Evolutionary conservation across 2,329 filamentous ascomycete genomes (phyloP).

Genomic region (Fusarium begoniae): DNA sequence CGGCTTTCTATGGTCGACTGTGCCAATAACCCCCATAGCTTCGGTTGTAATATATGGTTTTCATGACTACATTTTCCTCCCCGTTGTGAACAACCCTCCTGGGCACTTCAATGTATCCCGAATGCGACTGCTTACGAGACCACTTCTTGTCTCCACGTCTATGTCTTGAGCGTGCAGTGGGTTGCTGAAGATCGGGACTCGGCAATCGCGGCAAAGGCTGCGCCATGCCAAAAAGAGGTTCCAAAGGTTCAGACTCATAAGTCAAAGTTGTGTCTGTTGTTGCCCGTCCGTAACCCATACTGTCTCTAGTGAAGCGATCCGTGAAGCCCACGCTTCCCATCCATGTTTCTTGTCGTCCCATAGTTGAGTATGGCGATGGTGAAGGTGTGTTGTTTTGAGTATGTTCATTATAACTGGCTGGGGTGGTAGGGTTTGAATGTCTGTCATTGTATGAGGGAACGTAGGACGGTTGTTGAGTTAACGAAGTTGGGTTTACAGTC

Average conservation of each 20-base stretch:
- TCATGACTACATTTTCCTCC: neutral
- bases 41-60: neutral
- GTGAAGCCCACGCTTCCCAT: conserved; percentile 37
- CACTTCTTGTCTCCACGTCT: neutral
- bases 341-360: neutral
- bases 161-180: neutral
- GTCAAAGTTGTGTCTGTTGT: neutral
- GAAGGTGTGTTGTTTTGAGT: neutral
- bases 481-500: conserved; percentile 12
- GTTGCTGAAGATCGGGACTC: neutral
- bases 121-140: neutral
- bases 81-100: neutral
- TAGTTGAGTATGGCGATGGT: neutral
- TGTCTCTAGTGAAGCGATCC: conserved; percentile 7
- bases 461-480: neutral
- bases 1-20: neutral
- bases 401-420: rapidly evolving
- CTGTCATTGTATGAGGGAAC: neutral
- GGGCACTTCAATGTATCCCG: neutral
- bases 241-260: conserved; percentile 27
- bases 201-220: neutral
- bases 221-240: conserved; percentile 21
- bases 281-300: conserved; percentile 7
- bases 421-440: neutral
- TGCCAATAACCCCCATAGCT: neutral